A percentile compares a stretch with the other conserved stretches of the same genome.
These are phyloP conservation scores for Rhododendron ovatum DNA, from an alignment of 148 eudicot genomes.

Conservation along the genomic window DNA sequence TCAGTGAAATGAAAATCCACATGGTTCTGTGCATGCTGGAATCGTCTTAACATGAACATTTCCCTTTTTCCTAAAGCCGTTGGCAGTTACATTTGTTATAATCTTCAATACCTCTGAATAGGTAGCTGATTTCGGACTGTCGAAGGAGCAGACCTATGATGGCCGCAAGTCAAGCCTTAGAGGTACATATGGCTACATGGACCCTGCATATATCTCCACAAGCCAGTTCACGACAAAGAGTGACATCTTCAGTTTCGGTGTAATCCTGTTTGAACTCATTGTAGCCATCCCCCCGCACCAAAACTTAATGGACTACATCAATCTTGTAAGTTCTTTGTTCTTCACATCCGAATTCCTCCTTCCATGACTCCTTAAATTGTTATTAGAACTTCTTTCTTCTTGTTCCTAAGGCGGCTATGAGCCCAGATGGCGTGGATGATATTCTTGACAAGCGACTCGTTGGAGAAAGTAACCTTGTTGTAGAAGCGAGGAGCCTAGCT, in stretches of 20 bases:
- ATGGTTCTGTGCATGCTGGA: background rate
- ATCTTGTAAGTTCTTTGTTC: conserved; percentile 57
- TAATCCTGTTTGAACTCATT: conserved; percentile 91
- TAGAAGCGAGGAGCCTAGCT: conserved; percentile 69
- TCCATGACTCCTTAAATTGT: background rate
- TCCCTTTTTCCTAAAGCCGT: background rate
- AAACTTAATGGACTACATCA: conserved; percentile 88
- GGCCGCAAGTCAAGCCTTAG: conserved; percentile 81
- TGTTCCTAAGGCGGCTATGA: conserved; percentile 68
- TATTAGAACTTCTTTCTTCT: background rate
- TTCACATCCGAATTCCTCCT: background rate
- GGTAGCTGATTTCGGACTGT: conserved; percentile 99
- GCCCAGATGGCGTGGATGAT: conserved; percentile 90
- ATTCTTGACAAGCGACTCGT: conserved; percentile 66
- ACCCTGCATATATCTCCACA: conserved; percentile 81
- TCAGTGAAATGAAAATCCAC: too few species aligned
- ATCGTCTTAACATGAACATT: background rate
- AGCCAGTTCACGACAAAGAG: conserved; percentile 76
- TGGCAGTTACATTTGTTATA: background rate
- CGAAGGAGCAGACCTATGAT: conserved; percentile 79
- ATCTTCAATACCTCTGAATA: conserved; percentile 21
- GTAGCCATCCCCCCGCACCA: conserved; percentile 93
- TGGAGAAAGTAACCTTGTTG: conserved; percentile 46
- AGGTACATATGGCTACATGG: conserved; percentile 98
- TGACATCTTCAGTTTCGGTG: conserved; percentile 90